These are phyloP conservation scores for Suillus alpinus DNA, from an alignment of 768 basidiomycete genomes.

Conservation along the genomic window DNA sequence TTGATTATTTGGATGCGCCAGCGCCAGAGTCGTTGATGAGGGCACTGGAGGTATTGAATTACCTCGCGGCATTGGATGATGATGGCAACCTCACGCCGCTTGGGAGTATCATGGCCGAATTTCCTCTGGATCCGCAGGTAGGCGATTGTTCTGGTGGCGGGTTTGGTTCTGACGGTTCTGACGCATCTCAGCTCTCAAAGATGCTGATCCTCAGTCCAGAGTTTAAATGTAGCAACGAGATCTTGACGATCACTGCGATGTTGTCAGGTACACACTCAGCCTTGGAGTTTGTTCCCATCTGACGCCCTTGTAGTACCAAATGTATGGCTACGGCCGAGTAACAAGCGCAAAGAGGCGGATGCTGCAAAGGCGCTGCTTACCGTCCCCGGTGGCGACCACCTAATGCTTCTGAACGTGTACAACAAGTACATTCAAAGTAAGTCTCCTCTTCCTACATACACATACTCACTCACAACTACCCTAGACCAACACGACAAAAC, in stretches of 20 bases:
- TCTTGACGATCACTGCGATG: slow-evolving; percentile 95
- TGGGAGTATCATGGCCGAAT: slow-evolving; percentile 93
- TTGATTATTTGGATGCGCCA: slow-evolving; percentile 91
- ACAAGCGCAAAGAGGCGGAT: slow-evolving; percentile 87
- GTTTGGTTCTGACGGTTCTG: background rate
- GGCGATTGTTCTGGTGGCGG: slow-evolving; percentile 6
- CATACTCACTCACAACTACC: background rate
- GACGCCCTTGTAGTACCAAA: slow-evolving; percentile 59
- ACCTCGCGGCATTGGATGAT: slow-evolving; percentile 88
- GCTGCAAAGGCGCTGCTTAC: slow-evolving; percentile 84
- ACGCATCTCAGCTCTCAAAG: slow-evolving; percentile 62
- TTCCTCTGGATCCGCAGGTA: slow-evolving; percentile 97
- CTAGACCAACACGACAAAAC: slow-evolving; percentile 73
- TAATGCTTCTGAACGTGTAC: slow-evolving; percentile 93
- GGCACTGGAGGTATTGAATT: slow-evolving; percentile 91
- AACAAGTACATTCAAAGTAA: slow-evolving; percentile 85
- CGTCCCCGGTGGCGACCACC: slow-evolving; percentile 95
- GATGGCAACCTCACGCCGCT: slow-evolving; percentile 87
- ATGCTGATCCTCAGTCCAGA: slow-evolving; percentile 93
- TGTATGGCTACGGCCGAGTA: slow-evolving; percentile 90
- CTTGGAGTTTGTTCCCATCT: slow-evolving; percentile 1
- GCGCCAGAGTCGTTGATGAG: slow-evolving; percentile 97
- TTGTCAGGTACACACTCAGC: slow-evolving; percentile 64
- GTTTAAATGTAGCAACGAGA: slow-evolving; percentile 94
- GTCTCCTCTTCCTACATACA: slow-evolving; percentile 20